phyloP scores from a whole-genome alignment of 208 protist genomes.

The Acanthamoeba triangularis region DNA sequence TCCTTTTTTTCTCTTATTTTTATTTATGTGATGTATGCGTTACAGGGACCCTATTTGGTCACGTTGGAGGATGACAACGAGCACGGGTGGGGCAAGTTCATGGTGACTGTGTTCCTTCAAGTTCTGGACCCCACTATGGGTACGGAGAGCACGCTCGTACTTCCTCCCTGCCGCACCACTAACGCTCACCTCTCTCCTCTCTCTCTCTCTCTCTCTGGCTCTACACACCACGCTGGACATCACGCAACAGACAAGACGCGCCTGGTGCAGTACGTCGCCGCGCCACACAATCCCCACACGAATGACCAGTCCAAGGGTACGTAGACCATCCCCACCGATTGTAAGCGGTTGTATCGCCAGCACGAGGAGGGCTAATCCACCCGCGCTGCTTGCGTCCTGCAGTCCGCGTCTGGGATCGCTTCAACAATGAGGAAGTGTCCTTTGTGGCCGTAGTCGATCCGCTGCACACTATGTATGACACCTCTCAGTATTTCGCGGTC shows the following conservation, averaged over 20 bases:
- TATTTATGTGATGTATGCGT: too few relatives aligned
- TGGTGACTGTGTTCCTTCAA: neutral
- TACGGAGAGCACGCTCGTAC: neutral
- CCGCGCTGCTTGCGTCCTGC: neutral
- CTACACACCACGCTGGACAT: neutral
- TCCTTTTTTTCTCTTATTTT: too few relatives aligned
- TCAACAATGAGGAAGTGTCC: neutral
- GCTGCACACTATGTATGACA: neutral
- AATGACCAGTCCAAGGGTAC: neutral
- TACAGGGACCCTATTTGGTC: neutral
- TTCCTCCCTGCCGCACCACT: neutral
- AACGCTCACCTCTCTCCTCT: neutral
- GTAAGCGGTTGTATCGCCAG: too few relatives aligned
- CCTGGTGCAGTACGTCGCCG: neutral
- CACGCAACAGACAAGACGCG: neutral
- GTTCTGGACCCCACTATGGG: neutral
- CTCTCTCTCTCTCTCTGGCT: neutral
- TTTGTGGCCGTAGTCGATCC: neutral
- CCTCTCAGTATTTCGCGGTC: neutral
- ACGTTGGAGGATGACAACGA: neutral
- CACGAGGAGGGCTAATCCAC: too few relatives aligned
- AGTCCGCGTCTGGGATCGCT: constrained; percentile 22
- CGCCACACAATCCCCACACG: neutral
- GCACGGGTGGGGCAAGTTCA: neutral
- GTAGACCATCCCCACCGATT: too few relatives aligned